Conservation (phyloP, 306 rosid genomes). For the Delonix regia region DNA sequence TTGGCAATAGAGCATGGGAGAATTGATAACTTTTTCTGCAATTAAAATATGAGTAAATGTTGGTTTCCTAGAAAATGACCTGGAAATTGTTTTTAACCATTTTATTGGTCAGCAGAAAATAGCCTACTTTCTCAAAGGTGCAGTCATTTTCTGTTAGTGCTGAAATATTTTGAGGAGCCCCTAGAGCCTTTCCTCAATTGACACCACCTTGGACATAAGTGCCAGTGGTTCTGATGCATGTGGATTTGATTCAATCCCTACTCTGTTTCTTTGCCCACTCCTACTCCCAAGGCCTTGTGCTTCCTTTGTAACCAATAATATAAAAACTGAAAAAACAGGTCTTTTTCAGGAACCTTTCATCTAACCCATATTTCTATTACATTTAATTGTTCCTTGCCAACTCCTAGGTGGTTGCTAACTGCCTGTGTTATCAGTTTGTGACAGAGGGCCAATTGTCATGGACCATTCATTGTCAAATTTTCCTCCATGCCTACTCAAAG, state of each 20-base stretch:
- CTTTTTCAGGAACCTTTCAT: background rate
- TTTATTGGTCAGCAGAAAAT: background rate
- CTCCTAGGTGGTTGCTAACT: background rate
- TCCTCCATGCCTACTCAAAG: background rate
- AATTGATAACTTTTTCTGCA: background rate
- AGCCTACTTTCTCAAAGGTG: background rate
- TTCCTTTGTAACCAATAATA: too few relatives aligned
- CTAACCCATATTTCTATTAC: background rate
- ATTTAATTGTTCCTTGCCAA: background rate
- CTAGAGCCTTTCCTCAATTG: too few relatives aligned
- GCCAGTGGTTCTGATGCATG: too few relatives aligned
- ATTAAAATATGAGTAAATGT: background rate
- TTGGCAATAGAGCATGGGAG: background rate
- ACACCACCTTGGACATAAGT: too few relatives aligned
- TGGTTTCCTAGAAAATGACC: background rate
- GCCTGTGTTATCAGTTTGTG: background rate
- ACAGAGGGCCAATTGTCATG: background rate
- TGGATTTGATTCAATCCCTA: too few relatives aligned
- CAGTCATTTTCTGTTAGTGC: background rate
- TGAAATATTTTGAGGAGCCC: background rate
- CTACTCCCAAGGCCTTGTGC: too few relatives aligned
- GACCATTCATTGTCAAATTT: background rate
- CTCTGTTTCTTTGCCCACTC: too few relatives aligned
- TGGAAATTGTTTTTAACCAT: background rate
- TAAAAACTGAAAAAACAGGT: too few relatives aligned